These are phyloP conservation scores for Clavulina sp. DNA, from an alignment of 768 basidiomycete genomes.

Conservation along the genomic window DNA sequence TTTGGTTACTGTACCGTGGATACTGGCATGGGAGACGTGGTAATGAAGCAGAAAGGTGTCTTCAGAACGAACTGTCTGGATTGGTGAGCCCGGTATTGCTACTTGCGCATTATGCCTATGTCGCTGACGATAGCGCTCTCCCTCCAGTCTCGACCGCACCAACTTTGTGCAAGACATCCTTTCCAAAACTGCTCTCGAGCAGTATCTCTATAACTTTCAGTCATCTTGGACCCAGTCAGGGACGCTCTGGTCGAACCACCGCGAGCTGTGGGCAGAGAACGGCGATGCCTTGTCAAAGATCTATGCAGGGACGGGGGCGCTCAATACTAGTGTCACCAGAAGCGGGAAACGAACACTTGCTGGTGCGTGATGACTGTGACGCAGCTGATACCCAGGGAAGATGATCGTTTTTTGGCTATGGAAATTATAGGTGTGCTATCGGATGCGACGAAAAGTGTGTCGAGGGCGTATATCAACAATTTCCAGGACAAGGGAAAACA, in stretches of 20 bases:
- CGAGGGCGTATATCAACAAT: conserved; percentile 93
- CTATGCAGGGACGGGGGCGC: conserved; percentile 63
- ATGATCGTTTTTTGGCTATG: neutral
- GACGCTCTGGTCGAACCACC: conserved; percentile 69
- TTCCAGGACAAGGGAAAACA: conserved; percentile 95
- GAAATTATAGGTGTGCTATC: conserved; percentile 76
- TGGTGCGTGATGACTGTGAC: conserved; percentile 27
- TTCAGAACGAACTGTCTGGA: conserved; percentile 94
- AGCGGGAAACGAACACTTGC: conserved; percentile 89
- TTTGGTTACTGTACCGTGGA: conserved; percentile 81
- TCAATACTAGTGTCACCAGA: conserved; percentile 92
- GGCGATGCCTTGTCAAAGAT: conserved; percentile 85
- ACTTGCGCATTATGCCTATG: neutral
- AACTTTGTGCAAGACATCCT: conserved; percentile 96
- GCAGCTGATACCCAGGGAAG: neutral
- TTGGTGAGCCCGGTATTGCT: conserved; percentile 38
- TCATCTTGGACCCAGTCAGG: conserved; percentile 56
- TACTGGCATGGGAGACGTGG: conserved; percentile 40
- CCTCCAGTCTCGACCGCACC: conserved; percentile 72
- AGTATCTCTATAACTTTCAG: conserved; percentile 63
- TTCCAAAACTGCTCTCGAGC: conserved; percentile 61
- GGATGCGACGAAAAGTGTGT: conserved; percentile 92
- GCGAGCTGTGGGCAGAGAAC: conserved; percentile 94
- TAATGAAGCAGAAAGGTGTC: conserved; percentile 80
- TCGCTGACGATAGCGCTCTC: neutral